A percentile compares a stretch with the other conserved stretches of the same genome.
phyloP scores from a whole-genome alignment of 1,284 basidiomycete genomes.

The Erythrobasidium hasegawianum region DNA sequence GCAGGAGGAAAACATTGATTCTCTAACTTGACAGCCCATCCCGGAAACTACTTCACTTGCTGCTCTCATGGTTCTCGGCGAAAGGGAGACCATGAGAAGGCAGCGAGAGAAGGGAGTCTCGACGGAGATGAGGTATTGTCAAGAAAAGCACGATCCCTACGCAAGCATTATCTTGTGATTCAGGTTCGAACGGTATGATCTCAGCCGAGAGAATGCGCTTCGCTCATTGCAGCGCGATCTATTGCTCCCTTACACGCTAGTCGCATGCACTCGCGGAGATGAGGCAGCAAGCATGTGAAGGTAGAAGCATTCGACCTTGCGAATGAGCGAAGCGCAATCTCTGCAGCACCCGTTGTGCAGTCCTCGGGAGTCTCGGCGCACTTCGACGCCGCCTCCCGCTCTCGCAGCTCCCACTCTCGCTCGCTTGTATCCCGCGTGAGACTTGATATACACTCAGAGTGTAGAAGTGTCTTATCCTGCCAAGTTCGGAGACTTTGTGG shows the following conservation, averaged over 20 bases:
- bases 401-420: neutral
- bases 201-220: conserved; percentile 59
- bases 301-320: neutral
- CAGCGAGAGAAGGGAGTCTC: conserved; percentile 1
- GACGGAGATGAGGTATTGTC: conserved; percentile 44
- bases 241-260: neutral
- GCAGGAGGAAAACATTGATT: too few relatives aligned
- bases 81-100: conserved; percentile 12
- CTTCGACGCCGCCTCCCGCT: neutral
- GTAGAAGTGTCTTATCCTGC: too few relatives aligned
- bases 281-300: neutral
- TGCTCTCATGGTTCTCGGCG: too few relatives aligned
- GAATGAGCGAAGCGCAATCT: neutral
- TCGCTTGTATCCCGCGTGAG: too few relatives aligned
- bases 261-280: neutral
- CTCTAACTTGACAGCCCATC: too few relatives aligned
- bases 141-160: conserved; percentile 76
- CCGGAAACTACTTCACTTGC: too few relatives aligned
- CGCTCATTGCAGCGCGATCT: conserved; percentile 2
- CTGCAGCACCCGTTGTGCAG: conserved; percentile 35
- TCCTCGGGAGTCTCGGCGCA: conserved; percentile 16
- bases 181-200: conserved; percentile 93
- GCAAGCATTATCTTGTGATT: conserved; percentile 85
- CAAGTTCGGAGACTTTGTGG: neutral
- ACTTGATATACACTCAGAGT: too few relatives aligned